Evolutionary conservation across 2,329 filamentous ascomycete genomes (phyloP), one percentile per base, ranked within the genome.

Genomic region (Cryphonectria naterciae): DNA sequence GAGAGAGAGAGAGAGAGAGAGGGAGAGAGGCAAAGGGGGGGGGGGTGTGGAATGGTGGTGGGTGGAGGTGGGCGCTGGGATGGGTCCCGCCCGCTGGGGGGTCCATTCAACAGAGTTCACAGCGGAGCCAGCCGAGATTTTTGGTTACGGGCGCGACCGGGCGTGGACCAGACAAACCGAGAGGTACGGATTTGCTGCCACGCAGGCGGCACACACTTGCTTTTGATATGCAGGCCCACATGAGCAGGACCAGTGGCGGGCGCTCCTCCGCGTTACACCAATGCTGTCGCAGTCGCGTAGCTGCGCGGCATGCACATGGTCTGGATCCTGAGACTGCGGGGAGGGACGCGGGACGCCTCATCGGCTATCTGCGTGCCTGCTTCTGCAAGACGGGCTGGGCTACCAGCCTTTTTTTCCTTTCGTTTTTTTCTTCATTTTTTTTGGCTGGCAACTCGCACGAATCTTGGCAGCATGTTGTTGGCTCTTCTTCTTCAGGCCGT

Each of bases 251-350:
- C 39, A 62, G 39, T 35, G 58, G 62, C 66, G 25, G 25, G n/a
- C n/a, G 22, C 25, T 43, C 13, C 41, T 46, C 56, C 28, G n/a
- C 39, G 66, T 68, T 62, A 25, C 66, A 63, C 65, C 52, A 49
- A 56, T 28, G 68, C 35, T 64, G 41, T 67, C 39, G 65, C 68
- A 67, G 68, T 62, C 56, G 32, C 65, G 61, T 43, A 19, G 58
- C 65, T 35, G 62, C 65, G 66, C 49, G 58, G 64, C 25, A 46
- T 68, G 61, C 46, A 46, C 46, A 65, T 65, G 61, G 37, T 25
- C 22, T 28, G 61, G 37, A 39, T 43, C 25, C 25, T 46, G 61
- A 64, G 37, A 46, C 39, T 22, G 54, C 35, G 25, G 39, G 41
- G 39, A 22, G 11, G 54, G 37, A 62, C 66, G 43, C 66, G 54